Evolutionary conservation across 2,329 filamentous ascomycete genomes (phyloP).

Genomic region (Zarea fungicola): DNA sequence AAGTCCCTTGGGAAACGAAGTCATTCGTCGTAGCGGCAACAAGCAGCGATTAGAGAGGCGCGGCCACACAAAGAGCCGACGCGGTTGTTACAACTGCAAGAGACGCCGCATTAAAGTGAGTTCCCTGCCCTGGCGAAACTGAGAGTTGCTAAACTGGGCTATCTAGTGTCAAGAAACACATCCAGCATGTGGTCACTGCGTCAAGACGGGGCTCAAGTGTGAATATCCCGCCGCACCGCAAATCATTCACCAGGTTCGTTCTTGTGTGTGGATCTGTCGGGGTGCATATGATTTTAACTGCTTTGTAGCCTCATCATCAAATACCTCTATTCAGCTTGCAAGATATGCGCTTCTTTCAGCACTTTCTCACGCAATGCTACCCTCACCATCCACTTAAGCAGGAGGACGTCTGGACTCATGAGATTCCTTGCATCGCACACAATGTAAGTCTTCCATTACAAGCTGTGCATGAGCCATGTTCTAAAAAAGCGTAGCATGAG

Average conservation of each 20-base stretch:
- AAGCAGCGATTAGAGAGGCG: conserved; percentile 47
- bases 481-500: conserved; percentile 42
- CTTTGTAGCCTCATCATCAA: conserved; percentile 46
- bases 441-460: no score
- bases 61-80: conserved; percentile 61
- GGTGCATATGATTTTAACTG: conserved; percentile 7
- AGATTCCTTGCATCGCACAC: conserved; percentile 62
- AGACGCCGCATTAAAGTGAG: conserved; percentile 57
- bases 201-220: conserved; percentile 57
- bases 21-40: conserved; percentile 17
- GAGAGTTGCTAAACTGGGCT: conserved; percentile 14
- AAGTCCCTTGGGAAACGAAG: conserved; percentile 20
- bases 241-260: conserved; percentile 45
- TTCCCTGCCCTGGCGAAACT: neutral
- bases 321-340: conserved; percentile 55
- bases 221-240: conserved; percentile 52
- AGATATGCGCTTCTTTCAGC: conserved; percentile 66
- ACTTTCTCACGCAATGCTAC: conserved; percentile 57
- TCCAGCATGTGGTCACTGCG: conserved; percentile 58
- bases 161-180: conserved; percentile 59
- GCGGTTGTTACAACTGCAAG: conserved; percentile 65
- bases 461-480: no score
- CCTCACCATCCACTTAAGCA: conserved; percentile 61
- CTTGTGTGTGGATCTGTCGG: neutral
- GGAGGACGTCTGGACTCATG: conserved; percentile 61